phyloP scores from a whole-genome alignment of 176 grass and related monocot species.

The Aegilops longissima region DNA sequence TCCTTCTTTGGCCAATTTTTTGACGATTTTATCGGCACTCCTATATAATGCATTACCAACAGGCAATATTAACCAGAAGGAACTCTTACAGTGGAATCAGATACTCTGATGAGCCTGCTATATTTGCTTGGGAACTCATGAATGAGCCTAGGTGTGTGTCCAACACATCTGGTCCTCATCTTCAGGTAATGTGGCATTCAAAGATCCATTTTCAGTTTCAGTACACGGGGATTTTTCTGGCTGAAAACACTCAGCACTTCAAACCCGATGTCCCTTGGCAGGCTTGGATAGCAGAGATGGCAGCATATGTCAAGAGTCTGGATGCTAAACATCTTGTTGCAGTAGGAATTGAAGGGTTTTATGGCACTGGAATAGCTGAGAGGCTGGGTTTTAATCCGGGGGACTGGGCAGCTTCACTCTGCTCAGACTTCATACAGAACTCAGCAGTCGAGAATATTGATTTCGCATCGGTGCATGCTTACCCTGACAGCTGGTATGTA shows the following conservation, averaged over 20 bases:
- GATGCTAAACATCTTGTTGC: slow-evolving; percentile 82
- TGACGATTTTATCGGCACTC: background rate
- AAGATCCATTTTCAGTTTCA: background rate
- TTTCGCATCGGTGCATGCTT: slow-evolving; percentile 93
- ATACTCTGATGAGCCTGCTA: slow-evolving; percentile 87
- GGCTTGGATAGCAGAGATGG: slow-evolving; percentile 94
- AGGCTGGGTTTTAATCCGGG: slow-evolving; percentile 69
- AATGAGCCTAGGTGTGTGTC: slow-evolving; percentile 92
- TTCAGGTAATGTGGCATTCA: slow-evolving; percentile 54
- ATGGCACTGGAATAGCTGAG: slow-evolving; percentile 50
- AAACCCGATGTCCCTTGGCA: slow-evolving; percentile 36
- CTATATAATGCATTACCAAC: slow-evolving; percentile 11
- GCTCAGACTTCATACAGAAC: slow-evolving; percentile 88
- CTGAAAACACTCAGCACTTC: slow-evolving; percentile 1
- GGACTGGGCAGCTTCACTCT: slow-evolving; percentile 79
- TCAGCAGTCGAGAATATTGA: slow-evolving; percentile 78
- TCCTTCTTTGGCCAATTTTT: background rate
- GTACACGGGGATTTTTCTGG: background rate
- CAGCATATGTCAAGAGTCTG: slow-evolving; percentile 68
- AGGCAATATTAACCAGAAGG: slow-evolving; percentile 81
- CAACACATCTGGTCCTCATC: slow-evolving; percentile 67
- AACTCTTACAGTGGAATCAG: slow-evolving; percentile 88
- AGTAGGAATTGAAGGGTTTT: slow-evolving; percentile 94
- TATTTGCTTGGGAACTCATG: slow-evolving; percentile 99
- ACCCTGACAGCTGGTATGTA: slow-evolving; percentile 83